Percentiles rank a stretch among this genome's conserved stretches.
phyloP scores from a whole-genome alignment of 768 basidiomycete genomes.

The Hygrophorus russula region DNA sequence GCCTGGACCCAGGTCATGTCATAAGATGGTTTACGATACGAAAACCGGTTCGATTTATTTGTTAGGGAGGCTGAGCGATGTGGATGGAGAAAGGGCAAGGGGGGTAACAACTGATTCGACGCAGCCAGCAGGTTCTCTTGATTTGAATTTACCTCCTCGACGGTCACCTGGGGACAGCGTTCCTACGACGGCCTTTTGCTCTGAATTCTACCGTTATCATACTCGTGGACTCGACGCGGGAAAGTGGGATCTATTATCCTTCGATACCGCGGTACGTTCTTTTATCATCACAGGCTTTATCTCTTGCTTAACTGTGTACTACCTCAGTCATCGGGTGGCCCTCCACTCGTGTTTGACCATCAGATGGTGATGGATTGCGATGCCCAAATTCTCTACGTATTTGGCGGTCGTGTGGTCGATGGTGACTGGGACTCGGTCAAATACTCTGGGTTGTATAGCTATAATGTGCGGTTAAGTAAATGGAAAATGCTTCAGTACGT shows the following conservation, averaged over 20 bases:
- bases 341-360: slow-evolving; percentile 68
- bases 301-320: not conserved
- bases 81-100: slow-evolving; percentile 25
- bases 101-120: slow-evolving; percentile 1
- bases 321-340: slow-evolving; percentile 49
- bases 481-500: slow-evolving; percentile 65
- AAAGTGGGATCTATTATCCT: slow-evolving; percentile 62
- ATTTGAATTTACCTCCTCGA: not conserved
- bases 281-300: not conserved
- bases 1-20: slow-evolving; percentile 63
- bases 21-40: slow-evolving; percentile 75
- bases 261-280: slow-evolving; percentile 50
- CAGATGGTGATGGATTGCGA: slow-evolving; percentile 72
- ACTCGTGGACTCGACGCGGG: slow-evolving; percentile 49
- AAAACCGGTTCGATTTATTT: slow-evolving; percentile 62
- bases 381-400: slow-evolving; percentile 61
- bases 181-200: slow-evolving; percentile 26
- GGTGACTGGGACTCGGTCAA: slow-evolving; percentile 47
- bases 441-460: slow-evolving; percentile 67
- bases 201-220: slow-evolving; percentile 72
- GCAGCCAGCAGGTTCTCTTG: not conserved
- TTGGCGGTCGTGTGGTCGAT: slow-evolving; percentile 65
- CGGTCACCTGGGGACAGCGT: slow-evolving; percentile 3
- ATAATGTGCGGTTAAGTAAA: slow-evolving; percentile 49
- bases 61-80: slow-evolving; percentile 56